phyloP scores from a whole-genome alignment of 345 rosid genomes.

The Abelmoschus esculentus region DNA sequence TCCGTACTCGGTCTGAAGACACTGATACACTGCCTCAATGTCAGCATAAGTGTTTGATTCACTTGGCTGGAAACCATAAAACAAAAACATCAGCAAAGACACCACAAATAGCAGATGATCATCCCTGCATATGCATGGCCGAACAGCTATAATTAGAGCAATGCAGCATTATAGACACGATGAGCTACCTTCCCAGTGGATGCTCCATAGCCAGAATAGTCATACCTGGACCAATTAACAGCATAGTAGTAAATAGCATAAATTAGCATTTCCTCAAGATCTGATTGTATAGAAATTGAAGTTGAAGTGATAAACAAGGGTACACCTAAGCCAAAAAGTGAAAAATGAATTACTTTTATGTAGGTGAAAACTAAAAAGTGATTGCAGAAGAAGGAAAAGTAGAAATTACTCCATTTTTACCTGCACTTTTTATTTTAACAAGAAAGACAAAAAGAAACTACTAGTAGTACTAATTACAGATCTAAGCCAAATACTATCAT shows the following conservation, averaged over 20 bases:
- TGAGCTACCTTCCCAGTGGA: conserved; percentile 84
- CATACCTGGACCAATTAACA: conserved; percentile 47
- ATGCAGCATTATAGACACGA: conserved; percentile 9
- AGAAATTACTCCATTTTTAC: conserved; percentile 6
- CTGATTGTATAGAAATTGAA: conserved; percentile 8
- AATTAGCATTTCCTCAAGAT: conserved; percentile 9
- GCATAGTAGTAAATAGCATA: conserved; percentile 7
- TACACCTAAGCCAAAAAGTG: conserved; percentile 9
- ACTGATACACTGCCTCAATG: conserved; percentile 90
- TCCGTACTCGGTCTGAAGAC: conserved; percentile 88
- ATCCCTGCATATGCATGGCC: not conserved
- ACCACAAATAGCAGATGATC: too few relatives aligned
- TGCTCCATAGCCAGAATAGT: conserved; percentile 97
- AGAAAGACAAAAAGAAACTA: not conserved
- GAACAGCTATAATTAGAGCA: not conserved
- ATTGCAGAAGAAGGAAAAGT: not conserved
- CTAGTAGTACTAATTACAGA: conserved; percentile 22
- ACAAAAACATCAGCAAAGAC: conserved; percentile 4
- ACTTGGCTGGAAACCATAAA: conserved; percentile 15
- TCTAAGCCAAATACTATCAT: conserved; percentile 23
- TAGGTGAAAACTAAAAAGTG: conserved; percentile 18
- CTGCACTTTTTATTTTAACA: conserved; percentile 4
- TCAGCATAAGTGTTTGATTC: conserved; percentile 90
- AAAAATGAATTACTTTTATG: conserved; percentile 17
- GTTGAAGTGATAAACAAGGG: conserved; percentile 18